Percentiles rank a stretch among this genome's conserved stretches.
These are phyloP conservation scores for Paspalum notatum DNA, from an alignment of 176 grass and related monocot genomes.

Conservation along the genomic window DNA sequence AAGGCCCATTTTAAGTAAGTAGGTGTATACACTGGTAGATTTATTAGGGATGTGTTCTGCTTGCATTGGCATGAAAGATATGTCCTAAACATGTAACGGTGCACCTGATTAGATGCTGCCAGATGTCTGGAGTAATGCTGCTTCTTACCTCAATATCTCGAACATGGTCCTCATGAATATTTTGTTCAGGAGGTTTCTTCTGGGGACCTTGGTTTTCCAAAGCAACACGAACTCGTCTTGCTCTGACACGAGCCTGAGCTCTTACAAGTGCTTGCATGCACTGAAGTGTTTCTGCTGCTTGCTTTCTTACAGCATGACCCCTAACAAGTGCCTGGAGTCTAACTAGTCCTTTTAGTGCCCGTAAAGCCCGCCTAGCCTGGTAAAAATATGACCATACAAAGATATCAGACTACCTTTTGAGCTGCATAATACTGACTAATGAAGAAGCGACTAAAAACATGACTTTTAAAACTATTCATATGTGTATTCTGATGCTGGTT, in stretches of 20 bases:
- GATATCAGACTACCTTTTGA: slow-evolving; percentile 20
- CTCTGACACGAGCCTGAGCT: slow-evolving; percentile 98
- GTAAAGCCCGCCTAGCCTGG: slow-evolving; percentile 90
- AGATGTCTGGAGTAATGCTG: slow-evolving; percentile 20
- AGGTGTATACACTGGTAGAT: not conserved
- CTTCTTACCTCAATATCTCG: slow-evolving; percentile 79
- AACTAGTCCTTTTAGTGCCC: slow-evolving; percentile 89
- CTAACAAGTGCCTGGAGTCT: slow-evolving; percentile 94
- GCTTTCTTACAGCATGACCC: slow-evolving; percentile 97
- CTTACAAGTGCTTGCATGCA: slow-evolving; percentile 95
- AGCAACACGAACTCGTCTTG: slow-evolving; percentile 76
- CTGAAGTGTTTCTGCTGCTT: slow-evolving; percentile 96
- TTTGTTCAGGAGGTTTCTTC: slow-evolving; percentile 56
- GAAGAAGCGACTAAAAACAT: slow-evolving; percentile 22
- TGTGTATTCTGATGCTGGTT: not conserved
- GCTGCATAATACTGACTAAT: not conserved
- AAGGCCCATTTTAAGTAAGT: not conserved
- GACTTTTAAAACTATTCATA: not conserved
- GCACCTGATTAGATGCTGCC: not conserved
- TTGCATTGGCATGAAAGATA: slow-evolving; percentile 1
- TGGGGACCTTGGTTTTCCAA: slow-evolving; percentile 86
- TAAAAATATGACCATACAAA: slow-evolving; percentile 28
- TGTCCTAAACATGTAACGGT: not conserved
- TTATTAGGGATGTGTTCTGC: not conserved
- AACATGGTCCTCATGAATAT: slow-evolving; percentile 32